Conservation (phyloP, 2,329 filamentous ascomycete species). For the Penicillium sp. region DNA sequence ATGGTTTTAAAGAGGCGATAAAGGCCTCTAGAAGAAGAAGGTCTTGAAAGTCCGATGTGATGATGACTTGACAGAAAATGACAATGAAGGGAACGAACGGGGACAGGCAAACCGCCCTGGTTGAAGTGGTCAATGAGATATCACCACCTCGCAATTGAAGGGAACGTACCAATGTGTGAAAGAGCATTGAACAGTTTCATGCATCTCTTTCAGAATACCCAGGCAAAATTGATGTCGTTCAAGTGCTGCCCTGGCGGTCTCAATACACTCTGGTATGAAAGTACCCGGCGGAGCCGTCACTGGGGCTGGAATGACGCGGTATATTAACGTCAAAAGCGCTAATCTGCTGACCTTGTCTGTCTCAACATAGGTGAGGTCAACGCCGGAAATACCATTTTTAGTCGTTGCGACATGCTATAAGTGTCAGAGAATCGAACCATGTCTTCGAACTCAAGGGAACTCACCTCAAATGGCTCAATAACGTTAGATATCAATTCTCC, state of each 20-base stretch:
- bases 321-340: constrained; percentile 37
- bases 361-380: constrained; percentile 27
- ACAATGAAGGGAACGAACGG: constrained; percentile 49
- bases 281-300: constrained; percentile 21
- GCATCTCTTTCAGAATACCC: constrained; percentile 23
- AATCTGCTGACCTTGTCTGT: constrained; percentile 35
- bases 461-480: constrained; percentile 30
- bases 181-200: constrained; percentile 26
- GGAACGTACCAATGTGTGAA: constrained; percentile 35
- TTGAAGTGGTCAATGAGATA: not conserved
- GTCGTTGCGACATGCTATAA: constrained; percentile 8
- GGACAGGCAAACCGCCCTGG: constrained; percentile 38
- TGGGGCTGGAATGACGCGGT: constrained; percentile 36
- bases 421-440: not conserved
- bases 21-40: constrained; percentile 53
- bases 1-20: constrained; percentile 50
- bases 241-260: constrained; percentile 34
- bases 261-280: constrained; percentile 35
- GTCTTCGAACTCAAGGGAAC: not conserved
- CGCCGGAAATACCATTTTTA: constrained; percentile 16
- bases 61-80: constrained; percentile 46
- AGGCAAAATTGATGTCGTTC: constrained; percentile 31
- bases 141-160: not conserved
- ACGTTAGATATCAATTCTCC: constrained; percentile 25
- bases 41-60: constrained; percentile 50